Percentiles rank a stretch among this genome's conserved stretches.
phyloP scores from a whole-genome alignment of 768 basidiomycete species.

The Pleurotus pulmonarius region DNA sequence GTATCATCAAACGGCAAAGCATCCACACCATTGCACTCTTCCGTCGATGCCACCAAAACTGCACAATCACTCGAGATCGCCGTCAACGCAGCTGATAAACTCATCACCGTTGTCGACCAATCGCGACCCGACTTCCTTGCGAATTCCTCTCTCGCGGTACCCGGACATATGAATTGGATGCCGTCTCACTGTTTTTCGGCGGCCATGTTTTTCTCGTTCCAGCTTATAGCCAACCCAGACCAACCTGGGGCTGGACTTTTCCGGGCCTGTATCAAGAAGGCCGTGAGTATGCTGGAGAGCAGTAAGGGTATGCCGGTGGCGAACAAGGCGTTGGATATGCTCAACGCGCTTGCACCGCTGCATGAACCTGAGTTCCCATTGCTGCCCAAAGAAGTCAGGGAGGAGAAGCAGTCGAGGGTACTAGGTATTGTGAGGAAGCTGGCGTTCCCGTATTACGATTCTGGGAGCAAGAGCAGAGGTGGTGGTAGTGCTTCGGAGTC shows the following conservation, averaged over 20 bases:
- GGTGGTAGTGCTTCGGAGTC: conserved; percentile 27
- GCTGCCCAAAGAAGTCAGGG: conserved; percentile 44
- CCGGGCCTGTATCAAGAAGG: conserved; percentile 71
- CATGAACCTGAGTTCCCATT: conserved; percentile 61
- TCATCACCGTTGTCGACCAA: conserved; percentile 75
- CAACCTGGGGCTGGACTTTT: conserved; percentile 77
- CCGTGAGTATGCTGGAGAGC: conserved; percentile 61
- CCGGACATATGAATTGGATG: conserved; percentile 82
- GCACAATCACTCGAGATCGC: conserved; percentile 69
- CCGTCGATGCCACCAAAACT: conserved; percentile 37
- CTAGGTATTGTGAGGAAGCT: conserved; percentile 68
- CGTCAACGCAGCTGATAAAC: conserved; percentile 70
- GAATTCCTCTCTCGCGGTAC: conserved; percentile 65
- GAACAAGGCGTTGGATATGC: conserved; percentile 71
- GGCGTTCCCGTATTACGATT: conserved; percentile 79
- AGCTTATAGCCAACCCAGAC: conserved; percentile 75
- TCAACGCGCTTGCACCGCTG: conserved; percentile 69
- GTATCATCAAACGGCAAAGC: conserved; percentile 17
- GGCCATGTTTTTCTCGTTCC: conserved; percentile 91
- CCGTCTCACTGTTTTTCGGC: conserved; percentile 84
- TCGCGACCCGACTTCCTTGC: conserved; percentile 73
- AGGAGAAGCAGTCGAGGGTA: conserved; percentile 58
- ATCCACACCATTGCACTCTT: conserved; percentile 19
- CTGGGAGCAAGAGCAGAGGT: conserved; percentile 26
- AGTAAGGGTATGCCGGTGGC: conserved; percentile 63